Evolutionary conservation across 1,284 basidiomycete species (phyloP).

Genomic region (Ustanciosporium gigantosporum): DNA sequence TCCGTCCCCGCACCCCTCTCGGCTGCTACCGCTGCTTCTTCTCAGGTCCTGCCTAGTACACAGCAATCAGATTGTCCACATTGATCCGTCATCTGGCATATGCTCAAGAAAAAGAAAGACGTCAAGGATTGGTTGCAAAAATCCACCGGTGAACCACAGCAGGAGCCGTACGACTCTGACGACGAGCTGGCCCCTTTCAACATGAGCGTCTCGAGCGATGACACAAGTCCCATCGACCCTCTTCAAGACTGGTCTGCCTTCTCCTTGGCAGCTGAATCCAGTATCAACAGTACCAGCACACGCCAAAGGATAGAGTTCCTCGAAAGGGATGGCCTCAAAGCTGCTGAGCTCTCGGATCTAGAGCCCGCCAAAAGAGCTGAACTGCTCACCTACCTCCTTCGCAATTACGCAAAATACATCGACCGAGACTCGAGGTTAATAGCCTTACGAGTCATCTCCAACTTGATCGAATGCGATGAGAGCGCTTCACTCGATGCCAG

Average conservation of each 20-base stretch:
- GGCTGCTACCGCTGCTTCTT: too few species aligned
- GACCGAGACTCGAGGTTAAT: constrained; percentile 73
- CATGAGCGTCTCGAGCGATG: constrained; percentile 30
- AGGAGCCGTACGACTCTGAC: constrained; percentile 52
- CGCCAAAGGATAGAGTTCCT: constrained; percentile 39
- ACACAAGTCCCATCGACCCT: constrained; percentile 13
- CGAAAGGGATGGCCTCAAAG: constrained; percentile 17
- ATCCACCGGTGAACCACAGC: constrained; percentile 20
- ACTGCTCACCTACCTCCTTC: constrained; percentile 72
- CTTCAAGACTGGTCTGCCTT: constrained; percentile 45
- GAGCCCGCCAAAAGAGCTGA: constrained; percentile 71
- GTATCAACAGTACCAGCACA: constrained; percentile 26
- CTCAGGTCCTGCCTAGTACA: too few species aligned
- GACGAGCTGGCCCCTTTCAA: constrained; percentile 49
- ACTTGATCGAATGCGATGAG: constrained; percentile 68
- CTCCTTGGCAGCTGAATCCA: constrained; percentile 17
- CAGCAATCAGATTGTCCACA: too few species aligned
- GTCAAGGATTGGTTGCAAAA: constrained; percentile 35
- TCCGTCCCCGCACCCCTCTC: too few species aligned
- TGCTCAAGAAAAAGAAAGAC: constrained; percentile 42
- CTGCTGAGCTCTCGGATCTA: constrained; percentile 61
- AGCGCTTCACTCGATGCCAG: constrained; percentile 56
- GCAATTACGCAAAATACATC: constrained; percentile 76
- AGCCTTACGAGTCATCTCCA: constrained; percentile 70
- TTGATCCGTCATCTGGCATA: too few species aligned